These are phyloP conservation scores for Colletotrichum cereale DNA, from an alignment of 2,329 filamentous ascomycete species.

Conservation along the genomic window DNA sequence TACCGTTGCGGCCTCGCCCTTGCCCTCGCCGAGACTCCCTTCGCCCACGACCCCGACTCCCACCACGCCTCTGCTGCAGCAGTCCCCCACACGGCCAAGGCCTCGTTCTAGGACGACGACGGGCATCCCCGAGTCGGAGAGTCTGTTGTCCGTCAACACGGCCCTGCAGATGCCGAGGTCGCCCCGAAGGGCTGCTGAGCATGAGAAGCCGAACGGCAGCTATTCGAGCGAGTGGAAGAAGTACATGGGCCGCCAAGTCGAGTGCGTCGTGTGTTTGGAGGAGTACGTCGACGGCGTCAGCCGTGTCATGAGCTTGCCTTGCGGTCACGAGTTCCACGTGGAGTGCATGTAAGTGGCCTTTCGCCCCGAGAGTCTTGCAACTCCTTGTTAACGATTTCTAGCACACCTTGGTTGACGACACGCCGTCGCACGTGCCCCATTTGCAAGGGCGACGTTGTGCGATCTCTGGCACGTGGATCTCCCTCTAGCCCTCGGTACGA, in stretches of 20 bases:
- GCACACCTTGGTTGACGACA: constrained; percentile 96
- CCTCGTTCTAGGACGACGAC: constrained; percentile 76
- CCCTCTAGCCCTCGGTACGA: constrained; percentile 66
- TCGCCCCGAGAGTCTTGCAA: background rate
- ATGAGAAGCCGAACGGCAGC: constrained; percentile 61
- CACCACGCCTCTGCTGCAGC: constrained; percentile 84
- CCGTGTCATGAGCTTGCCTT: constrained; percentile 95
- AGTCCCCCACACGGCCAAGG: constrained; percentile 63
- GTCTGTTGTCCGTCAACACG: constrained; percentile 58
- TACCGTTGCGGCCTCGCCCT: constrained; percentile 76
- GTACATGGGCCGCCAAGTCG: constrained; percentile 77
- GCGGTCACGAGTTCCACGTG: constrained; percentile 96
- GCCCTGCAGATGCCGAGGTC: constrained; percentile 54
- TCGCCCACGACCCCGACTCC: constrained; percentile 76
- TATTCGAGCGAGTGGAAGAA: constrained; percentile 72
- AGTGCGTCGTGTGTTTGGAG: constrained; percentile 96
- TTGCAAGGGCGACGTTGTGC: constrained; percentile 96
- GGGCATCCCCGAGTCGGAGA: constrained; percentile 66
- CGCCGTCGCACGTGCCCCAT: constrained; percentile 97
- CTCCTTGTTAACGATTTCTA: constrained; percentile 53
- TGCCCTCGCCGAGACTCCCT: constrained; percentile 68
- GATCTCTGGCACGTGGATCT: constrained; percentile 69
- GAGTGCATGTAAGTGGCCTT: constrained; percentile 90
- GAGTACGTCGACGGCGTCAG: constrained; percentile 96
- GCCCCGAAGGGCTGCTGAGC: constrained; percentile 52